Evolutionary conservation across 2,329 filamentous ascomycete species (phyloP), one percentile per base, ranked within the genome.

Genomic region (Paraconiothyrium sp.): DNA sequence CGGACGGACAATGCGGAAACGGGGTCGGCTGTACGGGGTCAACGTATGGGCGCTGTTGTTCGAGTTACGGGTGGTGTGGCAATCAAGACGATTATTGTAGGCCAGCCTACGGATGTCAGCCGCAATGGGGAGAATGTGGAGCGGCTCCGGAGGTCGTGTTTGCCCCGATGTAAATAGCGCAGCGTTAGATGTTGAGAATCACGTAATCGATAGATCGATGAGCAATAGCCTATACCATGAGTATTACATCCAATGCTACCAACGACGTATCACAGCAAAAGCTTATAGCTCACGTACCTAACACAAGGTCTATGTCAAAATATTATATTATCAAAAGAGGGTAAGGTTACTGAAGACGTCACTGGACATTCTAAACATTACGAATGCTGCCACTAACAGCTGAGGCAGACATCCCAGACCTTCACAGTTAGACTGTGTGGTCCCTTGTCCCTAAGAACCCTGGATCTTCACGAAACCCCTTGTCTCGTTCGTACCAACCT

Each of bases 1-100:
- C 64, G 20, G 62, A 70, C 50, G 73, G 72, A 7, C 54, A 59
- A n/a, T 76, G 73, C 52, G 73, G 72, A 20, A 68, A 68, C 48
- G 71, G 70, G 0, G 62, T 61, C 24, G 65, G 66, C 1, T 76
- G 72, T 60, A 57, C 54, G 10, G 70, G 71, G 0, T 70, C 66
- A 4, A 69, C 64, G 8, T 73, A 64, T 54, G 73, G 73, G 11
- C 54, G 62, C 32, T 74, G 73, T 54, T 76, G 73, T 48, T 69
- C 65, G 8, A 64, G 65, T 27, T 76, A 75, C 57, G 68, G 68
- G 2, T 73, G 66, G 65, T 74, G 71, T 60, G 72, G 72, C 0
- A 62, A 54, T 39, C 27, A 61, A 22, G 58, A 66, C 27, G 67
- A 73, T 41, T 73, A 70, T 49, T 74, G 71, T 58, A 60, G 63